Evolutionary conservation across 345 rosid species (phyloP), one percentile per base, ranked within the genome.

Genomic region (Euphorbia peplus): DNA sequence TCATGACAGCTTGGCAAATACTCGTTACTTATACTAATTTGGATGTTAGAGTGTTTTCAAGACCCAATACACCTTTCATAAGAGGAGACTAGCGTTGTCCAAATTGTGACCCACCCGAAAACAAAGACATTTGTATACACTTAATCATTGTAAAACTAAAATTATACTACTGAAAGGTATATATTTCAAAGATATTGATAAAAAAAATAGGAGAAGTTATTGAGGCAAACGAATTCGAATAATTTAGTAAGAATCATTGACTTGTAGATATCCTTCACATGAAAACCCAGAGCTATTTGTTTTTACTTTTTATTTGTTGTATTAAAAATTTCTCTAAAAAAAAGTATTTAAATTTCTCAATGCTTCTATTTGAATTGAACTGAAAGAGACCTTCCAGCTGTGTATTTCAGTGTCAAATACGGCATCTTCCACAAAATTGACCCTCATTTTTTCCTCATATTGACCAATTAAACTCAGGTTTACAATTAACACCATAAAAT

Each of bases 381-480:
- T 52, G 64, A 71, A 67, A 63, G 70, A 41, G 83, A 83, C 84
- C 70, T 67, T 76, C 78, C 86, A 83, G 77, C 83, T 78, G 83
- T 78, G 76, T 47, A 29, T 60, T 67, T 75, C 65, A 57, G 25
- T 56, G 60, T 76, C 69, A 63, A 73, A 64, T 29, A 14, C 63
- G 64, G 68, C 76, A 71, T 75, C 72, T 63, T 67, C 75, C 25
- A 52, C 51, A 60, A 29, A 37, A 41, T 78, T 74, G 83, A 82
- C 80, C 60, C 53, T 47, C 47, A 32, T 32, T 6, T 75, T 61
- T 80, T 76, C 80, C 78, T 74, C 66, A 69, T 57, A 69, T 78
- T 73, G 78, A 76, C 78, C 60, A 60, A 73, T 77, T 63, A 86
- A 82, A 83, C 79, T 80, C 15, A 4, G 1, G 2, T 44, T 44